Evolutionary conservation across 208 protist species (phyloP), one percentile per base, ranked within the genome.

Genomic region (Leishmania tropica): DNA sequence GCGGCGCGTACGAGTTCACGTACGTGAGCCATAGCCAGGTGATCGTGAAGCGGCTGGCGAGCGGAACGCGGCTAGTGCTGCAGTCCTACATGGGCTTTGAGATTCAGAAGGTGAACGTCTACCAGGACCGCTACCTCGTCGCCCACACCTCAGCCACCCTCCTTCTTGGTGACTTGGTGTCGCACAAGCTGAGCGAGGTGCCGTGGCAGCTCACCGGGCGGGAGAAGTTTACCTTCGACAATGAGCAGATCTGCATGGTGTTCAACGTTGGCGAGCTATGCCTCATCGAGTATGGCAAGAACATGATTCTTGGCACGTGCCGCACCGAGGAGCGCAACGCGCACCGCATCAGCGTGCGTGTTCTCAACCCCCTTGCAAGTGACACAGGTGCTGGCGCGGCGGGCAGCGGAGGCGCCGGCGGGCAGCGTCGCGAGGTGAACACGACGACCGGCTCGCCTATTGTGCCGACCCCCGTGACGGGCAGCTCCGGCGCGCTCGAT

Each of bases 1-100:
- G 98, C 74, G 93, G 96, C 74, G 95, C 98, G 65, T 99, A 99
- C 88, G 98, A 99, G 90, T 98, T 99, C 87, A 99, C 98, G 70
- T 99, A 99, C 92, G 97, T 99, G 28, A 97, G 94, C 83, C 90
- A 98, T 81, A 97, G 94, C 73, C 98, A 99, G 83, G 97, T 99
- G 19, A 99, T 99, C 82, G 98, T 99, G 74, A 99, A 99, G 90
- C 91, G 96, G 31, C 87, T 99, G 24, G 88, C 92, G 15, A 98
- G 92, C 11, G 95, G 94, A 54, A 95, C 93, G 15, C 90, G 95
- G 64, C 97, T 98, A 53, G 95, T 99, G 35, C 89, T 99, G 77
- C 98, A 98, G 86, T 98, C 97, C 48, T 94, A 98, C 78, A 94
- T 97, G 87, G 95, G 95, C 40, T 96, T 99, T 78, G 98, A 99